A percentile compares a stretch with the other conserved stretches of the same genome.
Evolutionary conservation across 1,139 yeast species (phyloP).

Genomic region (Waltiozyma sp.): DNA sequence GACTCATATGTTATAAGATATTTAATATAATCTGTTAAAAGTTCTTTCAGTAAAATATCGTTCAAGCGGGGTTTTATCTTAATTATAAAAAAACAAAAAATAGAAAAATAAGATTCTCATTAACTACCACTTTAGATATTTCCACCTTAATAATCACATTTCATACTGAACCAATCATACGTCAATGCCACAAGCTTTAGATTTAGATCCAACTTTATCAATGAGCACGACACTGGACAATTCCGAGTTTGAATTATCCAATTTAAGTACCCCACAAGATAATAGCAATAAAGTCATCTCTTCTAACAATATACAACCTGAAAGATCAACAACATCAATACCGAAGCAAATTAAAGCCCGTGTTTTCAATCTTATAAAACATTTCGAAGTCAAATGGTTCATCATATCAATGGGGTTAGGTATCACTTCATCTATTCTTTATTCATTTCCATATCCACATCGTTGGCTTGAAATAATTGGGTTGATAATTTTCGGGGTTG

Average conservation of each 20-base stretch:
- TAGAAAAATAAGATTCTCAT: too few relatives aligned
- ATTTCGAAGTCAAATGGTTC: slow-evolving; percentile 30
- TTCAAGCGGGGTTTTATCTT: too few relatives aligned
- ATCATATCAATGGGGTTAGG: slow-evolving; percentile 83
- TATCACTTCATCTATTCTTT: slow-evolving; percentile 48
- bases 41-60: too few relatives aligned
- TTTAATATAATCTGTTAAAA: too few relatives aligned
- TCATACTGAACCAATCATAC: too few relatives aligned
- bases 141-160: too few relatives aligned
- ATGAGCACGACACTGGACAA: neutral
- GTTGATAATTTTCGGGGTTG: slow-evolving; percentile 44
- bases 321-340: neutral
- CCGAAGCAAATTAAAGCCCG: neutral
- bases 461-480: slow-evolving; percentile 51
- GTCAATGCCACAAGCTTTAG: too few relatives aligned
- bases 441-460: slow-evolving; percentile 53
- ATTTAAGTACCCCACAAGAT: too few relatives aligned
- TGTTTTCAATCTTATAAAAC: neutral
- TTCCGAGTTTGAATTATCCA: neutral
- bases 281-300: too few relatives aligned
- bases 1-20: too few relatives aligned
- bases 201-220: neutral
- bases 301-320: neutral
- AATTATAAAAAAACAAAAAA: too few relatives aligned
- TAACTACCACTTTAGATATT: too few relatives aligned